Percentiles rank a stretch among this genome's conserved stretches.
These are phyloP conservation scores for Martiniozyma asiatica DNA, from an alignment of 1,139 yeast species.

Conservation along the genomic window DNA sequence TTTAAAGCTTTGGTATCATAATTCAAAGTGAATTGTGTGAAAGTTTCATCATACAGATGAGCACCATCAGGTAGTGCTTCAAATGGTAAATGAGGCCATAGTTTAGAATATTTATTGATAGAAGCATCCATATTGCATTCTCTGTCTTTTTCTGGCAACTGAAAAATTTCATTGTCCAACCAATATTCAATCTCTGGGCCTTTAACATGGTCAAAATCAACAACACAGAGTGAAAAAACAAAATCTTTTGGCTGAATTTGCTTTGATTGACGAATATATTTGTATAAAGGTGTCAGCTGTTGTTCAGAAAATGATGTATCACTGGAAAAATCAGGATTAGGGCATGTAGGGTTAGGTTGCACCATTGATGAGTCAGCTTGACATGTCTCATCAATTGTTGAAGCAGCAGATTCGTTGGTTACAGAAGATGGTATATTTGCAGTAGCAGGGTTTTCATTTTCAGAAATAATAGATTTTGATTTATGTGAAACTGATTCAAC, in stretches of 20 bases:
- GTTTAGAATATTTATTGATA: constrained; percentile 27
- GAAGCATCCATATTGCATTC: constrained; percentile 13
- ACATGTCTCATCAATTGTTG: too few relatives aligned
- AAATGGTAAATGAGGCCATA: constrained; percentile 87
- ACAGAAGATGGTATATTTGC: too few relatives aligned
- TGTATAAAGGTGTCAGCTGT: constrained; percentile 7
- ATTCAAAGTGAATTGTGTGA: constrained; percentile 79
- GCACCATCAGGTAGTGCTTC: constrained; percentile 96
- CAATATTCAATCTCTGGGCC: constrained; percentile 96
- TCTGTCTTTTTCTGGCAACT: constrained; percentile 7
- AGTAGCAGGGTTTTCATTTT: too few relatives aligned
- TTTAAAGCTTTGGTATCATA: constrained; percentile 46
- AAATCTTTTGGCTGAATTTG: constrained; percentile 8
- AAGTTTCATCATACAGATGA: constrained; percentile 83
- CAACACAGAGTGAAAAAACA: constrained; percentile 77
- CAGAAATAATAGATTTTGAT: too few relatives aligned
- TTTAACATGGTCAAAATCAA: constrained; percentile 84
- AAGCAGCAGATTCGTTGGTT: too few relatives aligned
- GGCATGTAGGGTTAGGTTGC: too few relatives aligned
- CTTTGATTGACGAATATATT: constrained; percentile 4
- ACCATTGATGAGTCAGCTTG: too few relatives aligned
- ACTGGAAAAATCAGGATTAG: too few relatives aligned
- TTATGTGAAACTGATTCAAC: too few relatives aligned
- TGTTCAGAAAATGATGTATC: too few relatives aligned
- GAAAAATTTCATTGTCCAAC: constrained; percentile 50